These are phyloP conservation scores for Fusarium duplospermum DNA, from an alignment of 2,329 filamentous ascomycete species.

Conservation along the genomic window DNA sequence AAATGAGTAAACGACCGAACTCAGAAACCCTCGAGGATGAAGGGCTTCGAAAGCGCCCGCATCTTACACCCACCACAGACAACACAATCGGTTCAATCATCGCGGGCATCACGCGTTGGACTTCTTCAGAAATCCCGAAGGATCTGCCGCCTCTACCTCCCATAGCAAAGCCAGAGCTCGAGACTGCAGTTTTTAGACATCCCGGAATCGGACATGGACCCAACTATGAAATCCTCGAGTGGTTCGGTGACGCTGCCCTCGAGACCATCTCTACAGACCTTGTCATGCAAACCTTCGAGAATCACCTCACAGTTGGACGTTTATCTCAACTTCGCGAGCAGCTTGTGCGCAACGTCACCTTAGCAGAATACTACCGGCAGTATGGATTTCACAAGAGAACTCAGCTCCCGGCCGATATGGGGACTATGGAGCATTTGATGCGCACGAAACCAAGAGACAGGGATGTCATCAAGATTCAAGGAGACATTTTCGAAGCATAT, in stretches of 20 bases:
- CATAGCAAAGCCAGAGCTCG: constrained; percentile 69
- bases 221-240: constrained; percentile 85
- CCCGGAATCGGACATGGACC: constrained; percentile 55
- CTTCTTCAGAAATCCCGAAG: constrained; percentile 59
- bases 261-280: constrained; percentile 81
- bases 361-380: constrained; percentile 74
- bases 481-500: constrained; percentile 92
- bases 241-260: constrained; percentile 88
- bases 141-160: constrained; percentile 69
- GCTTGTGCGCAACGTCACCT: constrained; percentile 82
- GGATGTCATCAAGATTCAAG: constrained; percentile 77
- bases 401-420: constrained; percentile 62
- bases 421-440: constrained; percentile 40
- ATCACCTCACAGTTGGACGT: constrained; percentile 71
- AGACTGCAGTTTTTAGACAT: constrained; percentile 76
- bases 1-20: constrained; percentile 29
- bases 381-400: constrained; percentile 79
- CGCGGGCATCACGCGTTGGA: constrained; percentile 54
- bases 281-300: constrained; percentile 77
- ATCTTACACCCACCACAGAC: constrained; percentile 4
- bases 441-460: constrained; percentile 55
- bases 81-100: constrained; percentile 11
- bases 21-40: constrained; percentile 9
- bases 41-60: constrained; percentile 34
- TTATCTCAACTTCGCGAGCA: constrained; percentile 81